Conservation (phyloP, 495 filamentous ascomycete genomes). For the Xylaria bambusicola region DNA sequence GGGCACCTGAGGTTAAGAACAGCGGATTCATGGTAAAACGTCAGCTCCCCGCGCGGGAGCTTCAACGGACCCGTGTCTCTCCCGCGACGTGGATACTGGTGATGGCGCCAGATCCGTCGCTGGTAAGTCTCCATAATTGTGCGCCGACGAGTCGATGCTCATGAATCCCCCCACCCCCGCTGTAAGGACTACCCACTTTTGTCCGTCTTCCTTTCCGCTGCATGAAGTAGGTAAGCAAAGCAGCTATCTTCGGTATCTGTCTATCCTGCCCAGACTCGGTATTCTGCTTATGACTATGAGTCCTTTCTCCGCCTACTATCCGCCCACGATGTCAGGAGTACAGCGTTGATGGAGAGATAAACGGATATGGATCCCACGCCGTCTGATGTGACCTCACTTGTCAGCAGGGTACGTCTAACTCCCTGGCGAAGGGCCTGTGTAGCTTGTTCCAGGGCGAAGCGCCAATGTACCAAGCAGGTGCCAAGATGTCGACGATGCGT, state of each 20-base stretch:
- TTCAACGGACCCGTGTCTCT: not conserved
- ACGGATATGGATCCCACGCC: conserved; percentile 1
- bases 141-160: not conserved
- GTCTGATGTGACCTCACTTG: not conserved
- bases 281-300: too few relatives aligned
- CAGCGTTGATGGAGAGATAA: not conserved
- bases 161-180: not conserved
- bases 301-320: not conserved
- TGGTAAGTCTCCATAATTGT: conserved; percentile 4
- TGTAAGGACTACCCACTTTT: conserved; percentile 4
- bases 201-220: conserved; percentile 8
- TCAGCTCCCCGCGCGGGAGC: not conserved
- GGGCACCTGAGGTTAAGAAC: not conserved
- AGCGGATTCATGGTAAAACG: not conserved
- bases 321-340: too few relatives aligned
- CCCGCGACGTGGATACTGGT: not conserved
- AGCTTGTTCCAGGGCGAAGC: conserved; percentile 30
- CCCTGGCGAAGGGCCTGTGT: conserved; percentile 29
- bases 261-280: too few relatives aligned
- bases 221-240: too few relatives aligned
- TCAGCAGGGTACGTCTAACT: not conserved
- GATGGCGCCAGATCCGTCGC: conserved; percentile 5
- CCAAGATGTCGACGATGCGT: conserved; percentile 28
- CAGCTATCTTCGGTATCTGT: not conserved
- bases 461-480: conserved; percentile 30